Conservation (phyloP, 352 stramenopile species). For the Phytophthora ohioensis region DNA sequence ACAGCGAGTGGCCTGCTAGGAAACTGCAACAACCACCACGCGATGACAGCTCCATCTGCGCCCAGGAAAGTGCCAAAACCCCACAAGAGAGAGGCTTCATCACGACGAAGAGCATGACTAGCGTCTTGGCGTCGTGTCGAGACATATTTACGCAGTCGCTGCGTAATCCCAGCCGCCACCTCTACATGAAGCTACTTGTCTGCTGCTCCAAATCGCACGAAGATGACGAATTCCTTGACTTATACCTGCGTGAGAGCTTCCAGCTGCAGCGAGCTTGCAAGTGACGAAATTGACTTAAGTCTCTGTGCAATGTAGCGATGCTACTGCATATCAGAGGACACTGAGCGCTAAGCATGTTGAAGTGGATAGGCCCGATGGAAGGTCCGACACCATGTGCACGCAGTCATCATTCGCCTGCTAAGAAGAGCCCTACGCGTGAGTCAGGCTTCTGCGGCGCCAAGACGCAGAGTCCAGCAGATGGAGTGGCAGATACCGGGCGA, state of each 20-base stretch:
- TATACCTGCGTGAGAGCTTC: not conserved
- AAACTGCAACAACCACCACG: slow-evolving; percentile 38
- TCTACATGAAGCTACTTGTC: slow-evolving; percentile 28
- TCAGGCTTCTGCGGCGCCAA: slow-evolving; percentile 27
- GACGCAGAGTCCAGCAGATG: not conserved
- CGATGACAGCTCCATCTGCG: slow-evolving; percentile 33
- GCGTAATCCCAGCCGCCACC: slow-evolving; percentile 14
- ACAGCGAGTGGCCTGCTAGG: slow-evolving; percentile 23
- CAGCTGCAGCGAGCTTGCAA: not conserved
- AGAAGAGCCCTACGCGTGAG: slow-evolving; percentile 15
- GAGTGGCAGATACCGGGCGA: slow-evolving; percentile 21
- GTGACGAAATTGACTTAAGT: no score
- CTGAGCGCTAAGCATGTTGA: slow-evolving; percentile 20
- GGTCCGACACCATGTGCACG: slow-evolving; percentile 21
- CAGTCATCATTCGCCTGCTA: slow-evolving; percentile 29
- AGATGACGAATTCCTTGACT: slow-evolving; percentile 12
- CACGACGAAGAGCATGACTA: not conserved
- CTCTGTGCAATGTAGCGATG: slow-evolving; percentile 9
- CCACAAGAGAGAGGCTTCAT: slow-evolving; percentile 13
- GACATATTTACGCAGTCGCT: slow-evolving; percentile 14
- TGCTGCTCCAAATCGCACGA: slow-evolving; percentile 17
- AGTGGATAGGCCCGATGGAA: slow-evolving; percentile 31
- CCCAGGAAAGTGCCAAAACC: slow-evolving; percentile 5
- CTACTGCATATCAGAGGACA: slow-evolving; percentile 11
- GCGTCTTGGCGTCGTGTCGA: slow-evolving; percentile 2